Percentiles rank a stretch among this genome's conserved stretches.
Conservation (phyloP, 2,329 filamentous ascomycete species). For the Elsinoe ampelina region DNA sequence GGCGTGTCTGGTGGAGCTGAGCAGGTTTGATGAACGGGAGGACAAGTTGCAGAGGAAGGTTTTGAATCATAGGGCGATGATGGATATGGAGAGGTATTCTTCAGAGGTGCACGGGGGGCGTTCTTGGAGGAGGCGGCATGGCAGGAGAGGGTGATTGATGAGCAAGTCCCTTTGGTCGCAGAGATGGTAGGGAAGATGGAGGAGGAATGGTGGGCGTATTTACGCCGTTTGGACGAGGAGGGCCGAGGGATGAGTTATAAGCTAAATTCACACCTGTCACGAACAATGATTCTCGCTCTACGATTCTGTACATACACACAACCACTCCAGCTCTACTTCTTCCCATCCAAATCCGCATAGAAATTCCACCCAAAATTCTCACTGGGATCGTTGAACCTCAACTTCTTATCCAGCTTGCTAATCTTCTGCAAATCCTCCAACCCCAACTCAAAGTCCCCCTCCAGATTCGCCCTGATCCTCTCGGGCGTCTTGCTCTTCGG, state of each 20-base stretch:
- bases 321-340: slow-evolving; percentile 26
- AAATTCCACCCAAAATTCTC: slow-evolving; percentile 49
- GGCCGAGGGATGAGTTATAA: background rate
- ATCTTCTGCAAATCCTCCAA: slow-evolving; percentile 50
- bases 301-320: background rate
- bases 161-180: background rate
- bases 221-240: background rate
- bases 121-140: background rate
- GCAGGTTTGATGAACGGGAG: background rate
- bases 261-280: background rate
- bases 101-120: background rate
- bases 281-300: background rate
- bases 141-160: background rate
- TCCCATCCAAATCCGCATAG: slow-evolving; percentile 51
- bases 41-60: background rate
- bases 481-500: slow-evolving; percentile 42
- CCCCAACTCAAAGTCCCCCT: slow-evolving; percentile 49
- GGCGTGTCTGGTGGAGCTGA: background rate
- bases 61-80: background rate
- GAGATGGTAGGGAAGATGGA: background rate
- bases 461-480: slow-evolving; percentile 28
- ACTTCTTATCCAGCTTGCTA: slow-evolving; percentile 47
- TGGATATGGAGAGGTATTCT: background rate
- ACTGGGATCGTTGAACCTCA: slow-evolving; percentile 54
- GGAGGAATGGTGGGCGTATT: background rate